Evolutionary conservation across 1,284 basidiomycete species (phyloP).

Genomic region (Flammula alnicola): DNA sequence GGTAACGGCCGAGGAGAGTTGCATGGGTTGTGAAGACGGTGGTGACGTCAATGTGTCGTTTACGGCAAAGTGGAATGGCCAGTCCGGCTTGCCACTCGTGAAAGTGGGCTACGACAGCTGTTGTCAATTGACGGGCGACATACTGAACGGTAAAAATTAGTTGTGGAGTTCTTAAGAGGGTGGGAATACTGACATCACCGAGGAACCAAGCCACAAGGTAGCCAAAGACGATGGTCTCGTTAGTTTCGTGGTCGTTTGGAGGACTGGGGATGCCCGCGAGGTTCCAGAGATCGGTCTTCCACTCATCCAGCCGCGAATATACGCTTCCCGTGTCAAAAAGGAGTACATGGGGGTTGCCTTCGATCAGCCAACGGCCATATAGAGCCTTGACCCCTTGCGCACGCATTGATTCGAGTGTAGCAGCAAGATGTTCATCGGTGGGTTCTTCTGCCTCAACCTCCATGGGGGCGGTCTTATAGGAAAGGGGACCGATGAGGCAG

Average conservation of each 20-base stretch:
- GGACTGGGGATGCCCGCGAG: slow-evolving; percentile 96
- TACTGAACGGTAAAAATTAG: slow-evolving; percentile 55
- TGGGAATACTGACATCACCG: slow-evolving; percentile 75
- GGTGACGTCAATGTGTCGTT: slow-evolving; percentile 96
- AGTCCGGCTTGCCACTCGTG: slow-evolving; percentile 99
- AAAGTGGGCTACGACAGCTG: slow-evolving; percentile 95
- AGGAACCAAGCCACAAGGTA: slow-evolving; percentile 99
- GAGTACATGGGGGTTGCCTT: slow-evolving; percentile 92
- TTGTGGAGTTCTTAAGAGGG: slow-evolving; percentile 15
- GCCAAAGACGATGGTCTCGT: slow-evolving; percentile 99
- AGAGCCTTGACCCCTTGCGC: slow-evolving; percentile 90
- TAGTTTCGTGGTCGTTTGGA: slow-evolving; percentile 95
- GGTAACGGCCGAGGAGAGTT: slow-evolving; percentile 96
- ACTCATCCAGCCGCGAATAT: slow-evolving; percentile 92
- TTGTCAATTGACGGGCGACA: slow-evolving; percentile 76
- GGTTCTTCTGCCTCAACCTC: slow-evolving; percentile 96
- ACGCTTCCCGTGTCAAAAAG: slow-evolving; percentile 94
- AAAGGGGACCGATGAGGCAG: slow-evolving; percentile 92
- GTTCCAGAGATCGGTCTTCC: slow-evolving; percentile 99
- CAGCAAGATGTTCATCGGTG: slow-evolving; percentile 69
- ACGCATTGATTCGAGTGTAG: slow-evolving; percentile 79
- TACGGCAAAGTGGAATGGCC: slow-evolving; percentile 94
- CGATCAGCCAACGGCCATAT: slow-evolving; percentile 98
- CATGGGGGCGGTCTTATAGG: slow-evolving; percentile 98
- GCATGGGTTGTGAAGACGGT: slow-evolving; percentile 99